Conservation (phyloP, 2,329 filamentous ascomycete species). For the Ceratocystis huliohia region DNA sequence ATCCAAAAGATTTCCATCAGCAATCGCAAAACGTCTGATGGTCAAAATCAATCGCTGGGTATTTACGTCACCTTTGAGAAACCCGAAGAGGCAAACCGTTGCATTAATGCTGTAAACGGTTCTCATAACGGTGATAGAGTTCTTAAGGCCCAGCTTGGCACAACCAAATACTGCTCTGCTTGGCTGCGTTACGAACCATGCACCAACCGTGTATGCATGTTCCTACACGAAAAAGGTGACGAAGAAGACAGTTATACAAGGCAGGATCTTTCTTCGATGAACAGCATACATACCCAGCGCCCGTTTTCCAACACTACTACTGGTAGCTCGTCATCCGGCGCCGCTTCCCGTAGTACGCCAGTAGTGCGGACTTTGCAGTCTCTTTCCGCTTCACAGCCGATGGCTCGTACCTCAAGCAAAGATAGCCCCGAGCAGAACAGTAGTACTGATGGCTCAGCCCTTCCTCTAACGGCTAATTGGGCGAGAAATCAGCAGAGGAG, state of each 20-base stretch:
- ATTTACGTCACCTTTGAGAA: conserved; percentile 97
- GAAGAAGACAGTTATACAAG: conserved; percentile 94
- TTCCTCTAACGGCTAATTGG: conserved; percentile 91
- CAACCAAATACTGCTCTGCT: conserved; percentile 96
- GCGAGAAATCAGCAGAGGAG: conserved; percentile 54
- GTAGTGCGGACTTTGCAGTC: conserved; percentile 11
- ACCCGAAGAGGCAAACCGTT: conserved; percentile 78
- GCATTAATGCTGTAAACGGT: conserved; percentile 84
- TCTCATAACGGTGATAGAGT: conserved; percentile 81
- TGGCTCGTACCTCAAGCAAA: conserved; percentile 65
- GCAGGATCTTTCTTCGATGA: conserved; percentile 88
- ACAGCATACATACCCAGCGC: conserved; percentile 70
- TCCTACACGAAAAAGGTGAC: conserved; percentile 94
- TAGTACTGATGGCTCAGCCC: conserved; percentile 69
- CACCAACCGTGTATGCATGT: conserved; percentile 94
- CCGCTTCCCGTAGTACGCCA: conserved; percentile 6
- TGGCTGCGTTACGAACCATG: conserved; percentile 91
- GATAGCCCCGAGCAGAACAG: conserved; percentile 51
- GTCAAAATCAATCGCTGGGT: conserved; percentile 74
- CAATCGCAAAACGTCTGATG: conserved; percentile 69
- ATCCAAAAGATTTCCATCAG: conserved; percentile 99
- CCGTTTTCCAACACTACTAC: conserved; percentile 43
- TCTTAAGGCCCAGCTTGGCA: conserved; percentile 67
- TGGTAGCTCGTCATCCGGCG: conserved; percentile 25
- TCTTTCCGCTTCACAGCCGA: conserved; percentile 41